Base-by-base conservation (phyloP, 1,284 basidiomycete genomes). In the Cryptococcus floricola region DNA sequence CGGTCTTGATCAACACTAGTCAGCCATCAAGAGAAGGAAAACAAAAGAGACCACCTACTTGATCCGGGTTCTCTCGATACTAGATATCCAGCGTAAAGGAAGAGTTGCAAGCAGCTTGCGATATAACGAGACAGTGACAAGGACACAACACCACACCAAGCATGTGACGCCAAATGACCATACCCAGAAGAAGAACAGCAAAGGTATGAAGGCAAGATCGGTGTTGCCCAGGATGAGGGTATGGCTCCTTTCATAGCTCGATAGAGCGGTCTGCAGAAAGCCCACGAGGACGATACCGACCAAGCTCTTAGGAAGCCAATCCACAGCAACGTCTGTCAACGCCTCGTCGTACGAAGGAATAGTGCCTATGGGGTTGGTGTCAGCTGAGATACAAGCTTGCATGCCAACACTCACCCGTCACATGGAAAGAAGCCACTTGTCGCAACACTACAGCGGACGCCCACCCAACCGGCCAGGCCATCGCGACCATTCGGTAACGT, bases 391-490 rank as follows among this genome's bases (percentile, higher is more conserved):
- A 7, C 8, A 10, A 34, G 31, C 43, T 8, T 45, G 51, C 49
- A 39, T 54, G 5, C 25, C 16, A 19, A 13, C 53, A 64, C 48
- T 48, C 31, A 51, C 56, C 60, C n/a, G 39, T 54, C 19, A 28
- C 39, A 2, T 39, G 18, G n/a, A 58, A 54, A 6, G 12, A 7
- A 6, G 25, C 19, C 47, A 59, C n/a, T 48, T 60, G 58, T n/a
- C 19, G 39, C 44, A 47, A 23, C 9, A 60, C 23, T 2, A 52
- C 45, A 25, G 58, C 23, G 5, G 82, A 79, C 0, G 84, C 81
- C 53, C 89, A 79, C 1, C 85, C 89, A 1, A 86, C 73, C 1
- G 83, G 78, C 88, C 90, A 94, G 27, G 82, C 81, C 1, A 86
- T 72, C 0, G 86, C 66, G 1, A 84, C 85, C 34, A 83, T 85